Percentiles rank a stretch among this genome's conserved stretches.
Conservation (phyloP, 2,329 filamentous ascomycete genomes). For the Neodidymelliopsis sp. region DNA sequence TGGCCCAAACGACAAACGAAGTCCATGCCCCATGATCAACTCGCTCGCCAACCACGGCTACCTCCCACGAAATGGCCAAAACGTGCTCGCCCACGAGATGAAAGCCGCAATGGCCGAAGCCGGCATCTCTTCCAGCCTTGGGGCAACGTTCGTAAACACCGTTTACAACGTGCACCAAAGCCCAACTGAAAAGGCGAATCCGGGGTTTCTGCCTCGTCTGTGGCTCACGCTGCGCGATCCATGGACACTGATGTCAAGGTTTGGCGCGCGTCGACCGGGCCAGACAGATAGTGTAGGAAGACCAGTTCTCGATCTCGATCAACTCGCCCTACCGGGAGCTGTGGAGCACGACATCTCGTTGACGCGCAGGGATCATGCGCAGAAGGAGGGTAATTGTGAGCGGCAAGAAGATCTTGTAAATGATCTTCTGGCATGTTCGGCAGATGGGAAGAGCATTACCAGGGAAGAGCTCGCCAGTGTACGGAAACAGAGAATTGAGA, state of each 20-base stretch:
- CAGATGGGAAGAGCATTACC: slow-evolving; percentile 3
- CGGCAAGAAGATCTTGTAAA: slow-evolving; percentile 6
- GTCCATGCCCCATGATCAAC: slow-evolving; percentile 50
- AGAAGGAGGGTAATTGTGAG: slow-evolving; percentile 14
- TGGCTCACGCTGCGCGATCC: slow-evolving; percentile 7
- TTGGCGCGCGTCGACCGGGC: slow-evolving; percentile 9
- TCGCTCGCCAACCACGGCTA: slow-evolving; percentile 51
- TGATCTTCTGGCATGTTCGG: slow-evolving; percentile 3
- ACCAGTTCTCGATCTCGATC: slow-evolving; percentile 13
- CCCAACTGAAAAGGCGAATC: not conserved
- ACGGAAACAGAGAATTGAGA: slow-evolving; percentile 11
- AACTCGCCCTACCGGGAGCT: slow-evolving; percentile 10
- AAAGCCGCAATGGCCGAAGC: slow-evolving; percentile 8
- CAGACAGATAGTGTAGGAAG: slow-evolving; percentile 5
- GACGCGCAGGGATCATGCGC: slow-evolving; percentile 12
- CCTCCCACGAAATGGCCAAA: slow-evolving; percentile 36
- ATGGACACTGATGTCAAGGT: slow-evolving; percentile 7
- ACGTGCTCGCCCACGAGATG: slow-evolving; percentile 11
- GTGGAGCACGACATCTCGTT: slow-evolving; percentile 19
- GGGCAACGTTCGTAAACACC: slow-evolving; percentile 7
- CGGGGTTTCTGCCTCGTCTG: not conserved
- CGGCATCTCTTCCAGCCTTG: slow-evolving; percentile 7
- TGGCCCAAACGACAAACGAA: slow-evolving; percentile 14
- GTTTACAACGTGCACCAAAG: slow-evolving; percentile 14
- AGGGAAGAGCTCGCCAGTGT: slow-evolving; percentile 4